A percentile compares a stretch with the other conserved stretches of the same genome.
These are phyloP conservation scores for Teratosphaeria zuluensis DNA, from an alignment of 2,329 filamentous ascomycete genomes.

Conservation along the genomic window DNA sequence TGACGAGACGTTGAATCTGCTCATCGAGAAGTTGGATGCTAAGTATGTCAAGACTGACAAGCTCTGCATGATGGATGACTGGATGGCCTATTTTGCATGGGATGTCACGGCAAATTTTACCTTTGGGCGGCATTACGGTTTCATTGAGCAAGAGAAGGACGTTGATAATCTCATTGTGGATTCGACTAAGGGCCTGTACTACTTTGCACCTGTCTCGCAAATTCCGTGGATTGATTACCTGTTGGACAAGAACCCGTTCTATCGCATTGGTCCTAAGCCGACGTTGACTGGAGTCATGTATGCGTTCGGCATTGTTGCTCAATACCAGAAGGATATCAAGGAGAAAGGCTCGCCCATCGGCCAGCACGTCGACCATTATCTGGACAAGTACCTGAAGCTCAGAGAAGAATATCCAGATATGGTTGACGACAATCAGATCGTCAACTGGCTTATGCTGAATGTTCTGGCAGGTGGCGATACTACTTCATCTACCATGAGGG, in stretches of 20 bases:
- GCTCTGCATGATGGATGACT: slow-evolving; percentile 2
- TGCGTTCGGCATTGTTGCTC: slow-evolving; percentile 2
- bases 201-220: slow-evolving; percentile 3
- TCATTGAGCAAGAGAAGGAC: slow-evolving; percentile 8
- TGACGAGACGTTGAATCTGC: not conserved
- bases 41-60: not conserved
- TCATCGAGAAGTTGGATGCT: slow-evolving; percentile 1
- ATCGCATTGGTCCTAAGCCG: slow-evolving; percentile 2
- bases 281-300: not conserved
- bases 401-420: slow-evolving; percentile 4
- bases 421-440: slow-evolving; percentile 10
- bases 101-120: slow-evolving; percentile 2
- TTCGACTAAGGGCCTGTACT: slow-evolving; percentile 3
- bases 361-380: not conserved
- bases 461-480: slow-evolving; percentile 31
- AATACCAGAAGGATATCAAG: slow-evolving; percentile 4
- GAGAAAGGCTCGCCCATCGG: not conserved
- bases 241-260: slow-evolving; percentile 4
- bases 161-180: slow-evolving; percentile 3
- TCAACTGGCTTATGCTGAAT: slow-evolving; percentile 32
- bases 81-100: slow-evolving; percentile 1
- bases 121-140: not conserved
- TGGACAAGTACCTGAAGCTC: slow-evolving; percentile 6
- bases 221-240: slow-evolving; percentile 4
- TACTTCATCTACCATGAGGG: slow-evolving; percentile 26